Evolutionary conservation across 352 stramenopile genomes (phyloP), one percentile per base, ranked within the genome.

Genomic region (Pythium scleroteichum): DNA sequence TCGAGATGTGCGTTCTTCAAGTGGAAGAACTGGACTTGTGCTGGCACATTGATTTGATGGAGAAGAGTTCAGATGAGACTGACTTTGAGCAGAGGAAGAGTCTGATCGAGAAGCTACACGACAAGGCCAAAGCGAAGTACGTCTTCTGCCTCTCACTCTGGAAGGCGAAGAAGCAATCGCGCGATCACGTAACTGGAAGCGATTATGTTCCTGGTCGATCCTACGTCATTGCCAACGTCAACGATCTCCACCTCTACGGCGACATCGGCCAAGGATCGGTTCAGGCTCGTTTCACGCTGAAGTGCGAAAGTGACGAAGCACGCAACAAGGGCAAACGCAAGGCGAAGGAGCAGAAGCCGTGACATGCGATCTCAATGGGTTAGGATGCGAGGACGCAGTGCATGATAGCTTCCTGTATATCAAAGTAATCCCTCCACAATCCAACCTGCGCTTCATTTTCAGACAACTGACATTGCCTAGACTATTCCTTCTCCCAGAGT

Each of bases 121-220:
- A n/a, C 10, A 17, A 5, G 4, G 33, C 26, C 2, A n/a, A 53
- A 2, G 0, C 22, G 5, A 46, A 54, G 54, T 49, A 32, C n/a
- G 45, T 54, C 2, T 62, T 62, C 33, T 53, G 42, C 42, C 45
- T 62, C 0, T 10, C 54, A 16, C 22, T 62, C 32, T 62, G 54
- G 45, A 62, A 53, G 33, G 16, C 54, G 22, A 48, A 49, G 20
- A 62, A 54, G 33, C 54, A 40, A 12, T 62, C 45, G 1, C 27
- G 33, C n/a, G 54, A 62, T 4, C 54, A 54, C 12, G 54, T 40
- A 1, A 41, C 19, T 10, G 54, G 54, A 1, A n/a, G 38, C 10
- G 54, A 62, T 35, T 62, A 49, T 32, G 17, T 33, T 3, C 32
- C 42, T 16, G 44, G 54, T 6, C 29, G 19, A 2, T 0, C 32